These are phyloP conservation scores for Brachypodium distachyon DNA, from an alignment of 202 grass and related monocot species.

Conservation along the genomic window DNA sequence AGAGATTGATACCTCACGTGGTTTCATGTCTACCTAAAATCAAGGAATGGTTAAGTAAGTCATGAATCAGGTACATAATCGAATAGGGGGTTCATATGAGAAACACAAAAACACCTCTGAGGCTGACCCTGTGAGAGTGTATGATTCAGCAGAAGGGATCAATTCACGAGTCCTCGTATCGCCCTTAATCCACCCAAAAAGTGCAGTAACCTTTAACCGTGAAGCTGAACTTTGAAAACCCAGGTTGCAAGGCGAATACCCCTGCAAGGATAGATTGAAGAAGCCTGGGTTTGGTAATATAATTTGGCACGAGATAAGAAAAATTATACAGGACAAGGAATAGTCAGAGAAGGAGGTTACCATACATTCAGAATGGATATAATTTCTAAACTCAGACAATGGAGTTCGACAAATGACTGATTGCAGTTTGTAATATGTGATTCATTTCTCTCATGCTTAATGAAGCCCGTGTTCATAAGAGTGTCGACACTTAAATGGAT, in stretches of 20 bases:
- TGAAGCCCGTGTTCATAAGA: background rate
- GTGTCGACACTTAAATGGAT: background rate
- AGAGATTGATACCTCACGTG: conserved; percentile 61
- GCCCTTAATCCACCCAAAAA: conserved; percentile 63
- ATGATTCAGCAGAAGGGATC: conserved; percentile 60
- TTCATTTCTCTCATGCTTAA: background rate
- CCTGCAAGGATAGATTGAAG: conserved; percentile 22
- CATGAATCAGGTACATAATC: conserved; percentile 11
- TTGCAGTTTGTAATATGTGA: background rate
- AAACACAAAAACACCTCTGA: conserved; percentile 66
- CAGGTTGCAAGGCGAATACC: background rate
- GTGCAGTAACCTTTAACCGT: conserved; percentile 44
- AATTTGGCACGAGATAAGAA: background rate
- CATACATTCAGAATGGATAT: background rate
- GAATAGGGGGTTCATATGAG: conserved; percentile 9
- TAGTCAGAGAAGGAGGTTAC: background rate
- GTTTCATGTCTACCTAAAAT: conserved; percentile 45
- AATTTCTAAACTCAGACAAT: background rate
- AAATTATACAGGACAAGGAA: background rate
- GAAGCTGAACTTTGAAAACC: background rate
- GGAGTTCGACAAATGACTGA: background rate
- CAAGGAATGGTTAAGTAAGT: conserved; percentile 19
- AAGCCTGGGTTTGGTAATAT: background rate
- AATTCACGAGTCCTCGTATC: conserved; percentile 22
- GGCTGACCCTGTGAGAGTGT: conserved; percentile 53